Conservation (phyloP, 163 green algal genomes). For the Volvox carteri region DNA sequence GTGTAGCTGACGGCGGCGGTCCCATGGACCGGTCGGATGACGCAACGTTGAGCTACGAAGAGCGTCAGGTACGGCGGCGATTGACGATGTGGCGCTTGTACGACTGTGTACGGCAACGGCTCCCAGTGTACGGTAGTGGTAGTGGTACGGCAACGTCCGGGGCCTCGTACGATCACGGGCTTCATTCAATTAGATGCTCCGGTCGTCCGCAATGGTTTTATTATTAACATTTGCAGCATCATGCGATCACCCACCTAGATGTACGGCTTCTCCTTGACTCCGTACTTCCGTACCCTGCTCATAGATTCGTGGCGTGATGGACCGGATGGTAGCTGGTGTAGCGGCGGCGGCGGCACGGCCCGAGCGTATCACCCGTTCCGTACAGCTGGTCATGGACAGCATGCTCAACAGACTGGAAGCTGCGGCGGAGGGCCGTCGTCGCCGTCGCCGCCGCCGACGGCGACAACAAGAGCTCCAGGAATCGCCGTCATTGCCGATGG, state of each 20-base stretch:
- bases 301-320: constrained; percentile 49
- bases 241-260: no score
- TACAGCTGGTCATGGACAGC: constrained; percentile 14
- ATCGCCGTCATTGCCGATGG: neutral
- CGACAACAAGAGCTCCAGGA: neutral
- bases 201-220: no score
- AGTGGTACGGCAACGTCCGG: no score
- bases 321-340: constrained; percentile 19
- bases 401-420: constrained; percentile 30
- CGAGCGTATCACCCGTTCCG: constrained; percentile 9
- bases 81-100: no score
- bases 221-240: no score
- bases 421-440: neutral
- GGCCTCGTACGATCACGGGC: no score
- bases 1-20: no score
- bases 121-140: no score
- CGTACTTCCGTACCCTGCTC: neutral
- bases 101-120: neutral
- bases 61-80: constrained; percentile 32
- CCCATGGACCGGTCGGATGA: no score
- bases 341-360: constrained; percentile 30
- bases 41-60: constrained; percentile 1
- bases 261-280: neutral
- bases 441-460: neutral
- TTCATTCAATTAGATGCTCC: no score